These are phyloP conservation scores for Aspergillus fijiensis DNA, from an alignment of 2,329 filamentous ascomycete genomes.

Conservation along the genomic window DNA sequence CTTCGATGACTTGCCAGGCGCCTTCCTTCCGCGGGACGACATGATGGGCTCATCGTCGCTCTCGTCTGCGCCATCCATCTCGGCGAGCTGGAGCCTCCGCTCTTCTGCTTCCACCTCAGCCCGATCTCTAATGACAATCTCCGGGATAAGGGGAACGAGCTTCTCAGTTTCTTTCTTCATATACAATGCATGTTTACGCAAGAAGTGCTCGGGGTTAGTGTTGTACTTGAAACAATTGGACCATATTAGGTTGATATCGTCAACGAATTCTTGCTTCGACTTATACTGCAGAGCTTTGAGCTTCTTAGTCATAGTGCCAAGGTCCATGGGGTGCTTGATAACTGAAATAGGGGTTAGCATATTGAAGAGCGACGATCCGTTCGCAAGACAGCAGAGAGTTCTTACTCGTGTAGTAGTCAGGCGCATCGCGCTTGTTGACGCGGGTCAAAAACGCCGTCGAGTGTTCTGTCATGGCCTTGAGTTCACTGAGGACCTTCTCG, in stretches of 20 bases:
- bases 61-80: constrained; percentile 81
- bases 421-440: constrained; percentile 95
- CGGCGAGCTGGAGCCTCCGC: constrained; percentile 77
- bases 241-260: constrained; percentile 94
- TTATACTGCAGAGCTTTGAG: constrained; percentile 77
- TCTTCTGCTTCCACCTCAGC: constrained; percentile 89
- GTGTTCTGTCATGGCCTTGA: constrained; percentile 96
- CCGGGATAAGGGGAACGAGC: constrained; percentile 89
- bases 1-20: constrained; percentile 71
- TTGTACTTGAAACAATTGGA: constrained; percentile 96
- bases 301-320: constrained; percentile 98
- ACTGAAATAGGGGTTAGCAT: constrained; percentile 51
- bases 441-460: constrained; percentile 92
- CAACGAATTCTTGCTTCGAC: constrained; percentile 90
- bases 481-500: constrained; percentile 93
- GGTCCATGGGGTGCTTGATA: constrained; percentile 97
- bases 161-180: constrained; percentile 99
- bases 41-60: constrained; percentile 98
- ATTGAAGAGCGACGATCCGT: background rate
- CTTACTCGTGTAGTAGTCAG: constrained; percentile 90
- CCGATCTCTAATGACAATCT: constrained; percentile 83
- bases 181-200: constrained; percentile 88
- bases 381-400: constrained; percentile 11
- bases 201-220: constrained; percentile 78
- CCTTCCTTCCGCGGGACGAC: constrained; percentile 90